These are phyloP conservation scores for Syzygium jambos DNA, from an alignment of 345 rosid genomes.

Conservation along the genomic window DNA sequence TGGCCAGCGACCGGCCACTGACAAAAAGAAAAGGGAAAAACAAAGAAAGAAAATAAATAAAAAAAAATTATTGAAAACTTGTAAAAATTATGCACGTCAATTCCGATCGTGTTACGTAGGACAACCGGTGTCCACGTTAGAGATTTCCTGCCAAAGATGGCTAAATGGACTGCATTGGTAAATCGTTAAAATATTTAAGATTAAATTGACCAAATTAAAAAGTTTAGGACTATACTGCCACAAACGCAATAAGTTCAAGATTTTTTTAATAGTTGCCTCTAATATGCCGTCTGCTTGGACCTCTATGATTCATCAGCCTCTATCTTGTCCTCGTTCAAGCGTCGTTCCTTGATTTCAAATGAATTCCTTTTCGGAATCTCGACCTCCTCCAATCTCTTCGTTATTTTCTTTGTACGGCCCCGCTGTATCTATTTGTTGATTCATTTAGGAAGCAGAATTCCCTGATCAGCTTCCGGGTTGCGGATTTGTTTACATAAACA, in stretches of 20 bases:
- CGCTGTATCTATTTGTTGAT: neutral
- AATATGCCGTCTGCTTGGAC: neutral
- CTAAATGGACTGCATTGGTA: neutral
- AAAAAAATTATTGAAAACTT: no score
- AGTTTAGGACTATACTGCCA: no score
- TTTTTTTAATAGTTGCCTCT: no score
- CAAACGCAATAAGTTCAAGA: no score
- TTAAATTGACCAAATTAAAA: no score
- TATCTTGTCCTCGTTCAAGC: neutral
- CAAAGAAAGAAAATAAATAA: neutral
- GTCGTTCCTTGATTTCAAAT: no score
- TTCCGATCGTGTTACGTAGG: rapidly evolving
- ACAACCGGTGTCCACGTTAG: rapidly evolving
- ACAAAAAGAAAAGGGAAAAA: neutral
- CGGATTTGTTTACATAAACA: neutral
- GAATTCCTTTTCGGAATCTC: neutral
- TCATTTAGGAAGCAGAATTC: neutral
- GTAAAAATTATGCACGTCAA: no score
- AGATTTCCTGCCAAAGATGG: neutral
- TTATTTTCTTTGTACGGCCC: neutral
- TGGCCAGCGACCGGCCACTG: neutral
- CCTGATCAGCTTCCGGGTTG: neutral
- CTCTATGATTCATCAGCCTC: neutral
- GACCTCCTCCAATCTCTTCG: neutral
- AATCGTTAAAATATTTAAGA: no score